These are phyloP conservation scores for Sarocladiaceae sp. DNA, from an alignment of 2,329 filamentous ascomycete species.

Conservation along the genomic window DNA sequence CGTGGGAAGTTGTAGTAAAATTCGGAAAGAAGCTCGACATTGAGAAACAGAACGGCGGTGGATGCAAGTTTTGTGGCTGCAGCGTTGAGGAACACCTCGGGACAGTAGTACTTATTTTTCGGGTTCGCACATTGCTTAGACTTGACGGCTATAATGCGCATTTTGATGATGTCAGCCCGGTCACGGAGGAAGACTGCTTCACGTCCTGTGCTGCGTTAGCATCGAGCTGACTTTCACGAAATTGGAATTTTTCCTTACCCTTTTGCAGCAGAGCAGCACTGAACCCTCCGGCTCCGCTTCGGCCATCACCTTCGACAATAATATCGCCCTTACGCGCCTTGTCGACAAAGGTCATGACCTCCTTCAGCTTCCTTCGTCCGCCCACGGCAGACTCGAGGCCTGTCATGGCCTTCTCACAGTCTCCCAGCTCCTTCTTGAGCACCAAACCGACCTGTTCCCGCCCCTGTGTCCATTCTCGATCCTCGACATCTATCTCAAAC, in stretches of 20 bases:
- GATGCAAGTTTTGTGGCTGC: constrained; percentile 92
- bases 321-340: constrained; percentile 83
- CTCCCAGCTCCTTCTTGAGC: constrained; percentile 81
- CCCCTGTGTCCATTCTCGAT: constrained; percentile 80
- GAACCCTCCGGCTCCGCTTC: constrained; percentile 88
- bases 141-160: constrained; percentile 83
- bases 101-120: constrained; percentile 94
- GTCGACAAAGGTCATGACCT: constrained; percentile 90
- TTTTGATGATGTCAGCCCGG: constrained; percentile 81
- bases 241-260: constrained; percentile 49
- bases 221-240: background rate
- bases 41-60: constrained; percentile 93
- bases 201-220: constrained; percentile 53
- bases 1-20: constrained; percentile 98
- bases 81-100: constrained; percentile 95
- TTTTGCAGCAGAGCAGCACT: constrained; percentile 78
- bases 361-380: constrained; percentile 77
- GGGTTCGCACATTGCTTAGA: constrained; percentile 81
- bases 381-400: constrained; percentile 73
- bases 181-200: constrained; percentile 94
- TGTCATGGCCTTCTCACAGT: constrained; percentile 76
- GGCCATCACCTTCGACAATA: constrained; percentile 75
- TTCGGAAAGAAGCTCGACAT: constrained; percentile 92
- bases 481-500: constrained; percentile 93
- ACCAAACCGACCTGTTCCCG: constrained; percentile 77